Percentiles rank a stretch among this genome's conserved stretches.
Evolutionary conservation across 2,329 filamentous ascomycete species (phyloP).

Genomic region (Fusarium brevicatenulatum): DNA sequence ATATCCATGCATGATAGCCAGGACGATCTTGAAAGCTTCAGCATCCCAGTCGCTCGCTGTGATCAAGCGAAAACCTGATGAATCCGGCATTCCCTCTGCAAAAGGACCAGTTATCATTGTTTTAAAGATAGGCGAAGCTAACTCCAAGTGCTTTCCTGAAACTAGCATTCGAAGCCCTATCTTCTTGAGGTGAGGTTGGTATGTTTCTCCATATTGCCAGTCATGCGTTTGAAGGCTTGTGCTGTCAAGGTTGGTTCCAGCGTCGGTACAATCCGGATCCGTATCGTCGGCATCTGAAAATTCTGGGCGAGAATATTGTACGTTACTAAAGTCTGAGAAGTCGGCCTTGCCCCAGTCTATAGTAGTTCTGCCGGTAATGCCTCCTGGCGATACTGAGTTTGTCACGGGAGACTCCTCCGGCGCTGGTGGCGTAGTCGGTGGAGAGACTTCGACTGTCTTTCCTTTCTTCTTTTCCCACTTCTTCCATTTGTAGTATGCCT

Average conservation of each 20-base stretch:
- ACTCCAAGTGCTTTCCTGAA: not conserved
- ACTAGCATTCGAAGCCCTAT: not conserved
- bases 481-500: fast-evolving
- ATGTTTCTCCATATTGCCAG: not conserved
- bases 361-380: fast-evolving
- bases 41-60: constrained; percentile 35
- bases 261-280: fast-evolving
- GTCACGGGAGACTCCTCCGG: fast-evolving
- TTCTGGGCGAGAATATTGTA: fast-evolving
- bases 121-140: constrained; percentile 7
- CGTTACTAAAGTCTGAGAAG: fast-evolving
- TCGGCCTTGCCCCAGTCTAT: not conserved
- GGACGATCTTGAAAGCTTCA: constrained; percentile 35
- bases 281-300: fast-evolving
- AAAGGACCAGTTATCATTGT: constrained; percentile 4
- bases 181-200: fast-evolving
- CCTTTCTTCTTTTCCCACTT: not conserved
- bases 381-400: fast-evolving
- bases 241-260: fast-evolving
- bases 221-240: fast-evolving
- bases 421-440: not conserved
- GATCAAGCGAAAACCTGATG: not conserved
- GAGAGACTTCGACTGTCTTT: fast-evolving
- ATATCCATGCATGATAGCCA: constrained; percentile 42
- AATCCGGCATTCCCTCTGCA: fast-evolving